Base-by-base conservation (phyloP, 768 basidiomycete species). In the Grammothele lineata region DNA sequence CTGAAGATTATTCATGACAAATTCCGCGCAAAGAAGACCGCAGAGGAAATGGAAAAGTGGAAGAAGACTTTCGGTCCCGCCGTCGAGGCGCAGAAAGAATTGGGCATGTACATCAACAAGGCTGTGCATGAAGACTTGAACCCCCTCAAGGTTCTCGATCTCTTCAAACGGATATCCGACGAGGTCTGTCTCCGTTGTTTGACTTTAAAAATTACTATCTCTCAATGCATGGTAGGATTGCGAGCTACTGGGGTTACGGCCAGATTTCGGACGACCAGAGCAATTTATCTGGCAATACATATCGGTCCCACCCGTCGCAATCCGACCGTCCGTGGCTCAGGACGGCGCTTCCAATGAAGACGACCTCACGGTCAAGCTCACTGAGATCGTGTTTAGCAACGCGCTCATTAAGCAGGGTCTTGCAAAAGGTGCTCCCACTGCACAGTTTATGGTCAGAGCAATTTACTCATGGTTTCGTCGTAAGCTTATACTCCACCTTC, bases 201-300 rank as follows among this genome's bases (percentile, higher is more conserved):
- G 27, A 30, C 14, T 30, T 30, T 30, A 14, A 30, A 7, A 14
- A n/a, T n/a, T n/a, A n/a, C n/a, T n/a, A n/a, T n/a, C n/a, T 30
- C 8, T 7, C 27, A 14, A 7, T 30, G 27, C 14, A 30, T 30
- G n/a, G 25, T 53, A 95, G 90, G 96, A 99, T 58, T 95, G 92
- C 61, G 96, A 99, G 66, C 71, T 99, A 37, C 75, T 99, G 10
- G 95, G 96, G 2, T 66, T 98, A 48, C 83, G 89, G 47, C 96
- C 96, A 1, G 77, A 77, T 12, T 84, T 83, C 60, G 94, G 95
- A 38, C 72, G 96, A 43, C 96, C 96, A 9, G 96, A 99, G 69
- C 89, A 97, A 63, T 96, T 92, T 58, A 81, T 99, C 42, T 99
- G 96, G 95, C 95, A 98, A 66, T 99, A 97, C 65, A 81, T 99